Evolutionary conservation across 2,329 filamentous ascomycete species (phyloP), one percentile per base, ranked within the genome.

Genomic region (Aspergillus costaricaensis): DNA sequence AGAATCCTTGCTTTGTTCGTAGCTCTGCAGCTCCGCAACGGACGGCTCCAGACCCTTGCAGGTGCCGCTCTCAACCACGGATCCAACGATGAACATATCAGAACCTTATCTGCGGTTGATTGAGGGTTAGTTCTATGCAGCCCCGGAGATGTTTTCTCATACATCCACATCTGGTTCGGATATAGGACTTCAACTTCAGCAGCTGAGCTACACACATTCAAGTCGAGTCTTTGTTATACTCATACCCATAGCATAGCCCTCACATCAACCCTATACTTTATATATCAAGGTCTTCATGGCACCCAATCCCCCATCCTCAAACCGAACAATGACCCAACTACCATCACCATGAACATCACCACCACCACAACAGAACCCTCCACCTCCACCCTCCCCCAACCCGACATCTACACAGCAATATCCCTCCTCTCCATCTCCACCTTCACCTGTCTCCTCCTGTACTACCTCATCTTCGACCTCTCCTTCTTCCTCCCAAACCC

Each of bases 381-480:
- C 25, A 5, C 21, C 32, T 36, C 4, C 32, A 36, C 12, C 32
- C 32, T 55, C 8, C 19, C 39, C 19, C 23, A 3, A 5, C 9
- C 36, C 2, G n/a, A 55, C 10, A 30, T 5, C 19, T 44, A 41
- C 14, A 27, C 58, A 2, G 30, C 32, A n/a, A 25, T 62, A 8
- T 49, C 58, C 15, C 60, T 63, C 19, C 14, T 62, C 5, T 44
- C 63, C 17, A 36, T 65, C 14, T 56, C 60, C 1, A 38, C 41
- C 38, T 82, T 80, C 66, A 81, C 79, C 58, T 73, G 74, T 15
- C 41, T 80, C 32, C 80, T 81, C 58, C 73, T 82, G 7, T 68
- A 75, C 39, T 65, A 80, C 41, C 71, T 77, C 57, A 71, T 81
- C 23, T 80, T 79, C 57, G 69, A 74, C 53, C 77, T 75, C 6